These are phyloP conservation scores for Blakeslea trispora DNA, from an alignment of 371 early-diverging fungal species.

Conservation along the genomic window DNA sequence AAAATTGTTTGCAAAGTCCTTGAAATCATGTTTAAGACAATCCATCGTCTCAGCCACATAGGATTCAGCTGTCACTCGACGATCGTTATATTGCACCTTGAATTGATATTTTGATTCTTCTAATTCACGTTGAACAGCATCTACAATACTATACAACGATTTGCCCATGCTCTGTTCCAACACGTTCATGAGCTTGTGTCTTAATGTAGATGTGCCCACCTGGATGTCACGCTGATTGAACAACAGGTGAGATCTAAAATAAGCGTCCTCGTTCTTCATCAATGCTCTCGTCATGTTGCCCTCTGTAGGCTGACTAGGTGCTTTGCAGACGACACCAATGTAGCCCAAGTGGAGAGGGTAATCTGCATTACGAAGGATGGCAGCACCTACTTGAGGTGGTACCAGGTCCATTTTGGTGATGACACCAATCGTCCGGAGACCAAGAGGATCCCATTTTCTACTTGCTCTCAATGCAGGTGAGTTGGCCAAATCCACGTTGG, in stretches of 20 bases:
- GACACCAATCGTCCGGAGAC: constrained; percentile 96
- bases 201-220: constrained; percentile 84
- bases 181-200: constrained; percentile 82
- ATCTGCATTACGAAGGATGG: constrained; percentile 86
- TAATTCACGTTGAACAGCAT: constrained; percentile 89
- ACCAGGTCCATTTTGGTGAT: constrained; percentile 99
- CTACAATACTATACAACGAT: constrained; percentile 78
- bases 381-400: constrained; percentile 80
- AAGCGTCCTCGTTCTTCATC: constrained; percentile 71
- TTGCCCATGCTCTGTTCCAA: constrained; percentile 92
- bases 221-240: constrained; percentile 69
- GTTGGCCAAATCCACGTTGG: constrained; percentile 98
- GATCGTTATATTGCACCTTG: constrained; percentile 98
- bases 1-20: constrained; percentile 86
- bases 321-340: constrained; percentile 96
- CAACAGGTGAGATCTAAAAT: constrained; percentile 62
- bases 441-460: constrained; percentile 92
- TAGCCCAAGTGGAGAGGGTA: constrained; percentile 96
- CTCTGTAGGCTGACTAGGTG: constrained; percentile 37
- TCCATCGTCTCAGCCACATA: constrained; percentile 96
- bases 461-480: constrained; percentile 96
- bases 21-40: constrained; percentile 88
- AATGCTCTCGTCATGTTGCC: constrained; percentile 65
- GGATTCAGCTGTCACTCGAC: constrained; percentile 88
- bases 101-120: constrained; percentile 96